Percentiles rank a stretch among this genome's conserved stretches.
Conservation (phyloP, 306 rosid genomes). For the Geum urbanum region DNA sequence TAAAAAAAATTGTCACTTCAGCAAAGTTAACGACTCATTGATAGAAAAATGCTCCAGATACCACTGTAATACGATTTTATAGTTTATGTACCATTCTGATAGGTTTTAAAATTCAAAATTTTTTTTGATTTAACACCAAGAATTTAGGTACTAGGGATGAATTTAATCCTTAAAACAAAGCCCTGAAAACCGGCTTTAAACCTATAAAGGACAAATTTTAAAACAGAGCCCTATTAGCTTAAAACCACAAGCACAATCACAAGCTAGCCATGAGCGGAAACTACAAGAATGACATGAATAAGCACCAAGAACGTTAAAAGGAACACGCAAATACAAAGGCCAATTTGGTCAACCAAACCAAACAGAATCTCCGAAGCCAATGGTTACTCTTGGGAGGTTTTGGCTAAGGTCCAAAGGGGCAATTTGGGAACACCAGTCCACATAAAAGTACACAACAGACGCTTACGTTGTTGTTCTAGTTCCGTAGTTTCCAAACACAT, state of each 20-base stretch:
- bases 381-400: constrained; percentile 2
- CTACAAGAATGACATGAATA: constrained; percentile 4
- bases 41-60: no score
- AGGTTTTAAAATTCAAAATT: no score
- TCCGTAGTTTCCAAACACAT: constrained; percentile 17
- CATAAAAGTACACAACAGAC: constrained; percentile 21
- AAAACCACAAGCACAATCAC: not conserved
- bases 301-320: not conserved
- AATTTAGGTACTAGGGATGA: no score
- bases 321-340: constrained; percentile 16
- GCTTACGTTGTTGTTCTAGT: constrained; percentile 26
- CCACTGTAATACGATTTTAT: no score
- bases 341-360: constrained; percentile 26
- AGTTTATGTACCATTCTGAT: no score
- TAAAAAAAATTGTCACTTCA: no score
- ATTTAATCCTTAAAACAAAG: no score
- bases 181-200: no score
- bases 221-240: not conserved
- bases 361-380: not conserved
- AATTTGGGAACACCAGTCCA: constrained; percentile 37
- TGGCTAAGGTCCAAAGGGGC: constrained; percentile 27
- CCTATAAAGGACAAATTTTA: not conserved
- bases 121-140: no score
- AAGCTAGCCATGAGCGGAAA: not conserved
- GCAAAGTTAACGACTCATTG: no score